Conservation (phyloP, 345 rosid genomes). For the Lumnitzera racemosa region DNA sequence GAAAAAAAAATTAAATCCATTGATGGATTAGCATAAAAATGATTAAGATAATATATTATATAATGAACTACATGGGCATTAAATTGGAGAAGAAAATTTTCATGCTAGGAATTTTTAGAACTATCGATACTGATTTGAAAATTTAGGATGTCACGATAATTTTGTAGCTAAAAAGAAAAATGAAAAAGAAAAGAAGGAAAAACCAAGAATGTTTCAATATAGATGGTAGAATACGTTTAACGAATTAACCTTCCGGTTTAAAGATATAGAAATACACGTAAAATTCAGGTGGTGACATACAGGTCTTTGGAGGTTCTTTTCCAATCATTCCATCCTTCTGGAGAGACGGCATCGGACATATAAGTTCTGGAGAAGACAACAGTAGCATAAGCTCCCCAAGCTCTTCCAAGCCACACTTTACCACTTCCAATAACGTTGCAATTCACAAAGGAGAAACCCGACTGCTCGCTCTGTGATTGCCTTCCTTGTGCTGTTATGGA, state of each 20-base stretch:
- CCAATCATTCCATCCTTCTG: slow-evolving; percentile 79
- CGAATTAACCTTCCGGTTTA: no score
- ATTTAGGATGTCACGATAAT: no score
- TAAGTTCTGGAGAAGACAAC: slow-evolving; percentile 56
- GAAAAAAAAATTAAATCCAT: background rate
- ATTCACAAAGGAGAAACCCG: slow-evolving; percentile 68
- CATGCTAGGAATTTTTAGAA: no score
- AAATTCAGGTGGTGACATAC: slow-evolving; percentile 22
- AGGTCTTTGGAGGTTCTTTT: slow-evolving; percentile 46
- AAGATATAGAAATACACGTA: no score
- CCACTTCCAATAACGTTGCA: slow-evolving; percentile 59
- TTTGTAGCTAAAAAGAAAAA: no score
- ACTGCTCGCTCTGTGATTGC: slow-evolving; percentile 29
- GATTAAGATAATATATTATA: background rate
- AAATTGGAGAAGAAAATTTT: no score
- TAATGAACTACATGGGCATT: no score
- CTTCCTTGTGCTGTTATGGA: slow-evolving; percentile 54
- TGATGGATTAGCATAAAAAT: background rate
- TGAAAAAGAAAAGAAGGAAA: no score
- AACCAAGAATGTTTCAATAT: no score
- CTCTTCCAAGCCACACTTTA: slow-evolving; percentile 65
- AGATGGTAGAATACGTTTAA: no score
- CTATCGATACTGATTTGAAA: no score
- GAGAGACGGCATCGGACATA: slow-evolving; percentile 48
- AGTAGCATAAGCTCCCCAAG: slow-evolving; percentile 64